Percentiles rank a stretch among this genome's conserved stretches.
Conservation (phyloP, 1,284 basidiomycete species). For the Fomitopsis betulina region DNA sequence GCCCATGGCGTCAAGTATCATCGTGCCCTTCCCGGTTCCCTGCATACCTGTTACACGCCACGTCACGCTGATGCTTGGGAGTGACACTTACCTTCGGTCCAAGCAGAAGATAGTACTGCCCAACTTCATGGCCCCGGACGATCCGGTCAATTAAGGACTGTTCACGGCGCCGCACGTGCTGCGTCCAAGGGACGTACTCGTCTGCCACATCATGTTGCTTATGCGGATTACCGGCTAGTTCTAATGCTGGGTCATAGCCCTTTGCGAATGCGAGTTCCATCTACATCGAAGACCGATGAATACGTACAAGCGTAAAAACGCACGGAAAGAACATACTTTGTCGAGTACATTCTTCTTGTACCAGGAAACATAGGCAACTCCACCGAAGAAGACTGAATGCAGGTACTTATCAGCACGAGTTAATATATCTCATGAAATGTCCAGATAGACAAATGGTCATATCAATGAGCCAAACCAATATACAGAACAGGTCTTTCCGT, state of each 20-base stretch:
- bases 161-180: constrained; percentile 66
- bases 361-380: constrained; percentile 69
- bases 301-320: constrained; percentile 12
- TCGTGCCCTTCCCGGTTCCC: constrained; percentile 71
- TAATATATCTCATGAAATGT: neutral
- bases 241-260: constrained; percentile 77
- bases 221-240: constrained; percentile 51
- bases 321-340: constrained; percentile 44
- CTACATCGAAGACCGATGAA: constrained; percentile 25
- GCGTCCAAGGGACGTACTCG: constrained; percentile 46
- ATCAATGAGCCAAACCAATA: neutral
- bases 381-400: constrained; percentile 57
- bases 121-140: constrained; percentile 65
- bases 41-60: constrained; percentile 14
- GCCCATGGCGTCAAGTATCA: constrained; percentile 80
- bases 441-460: neutral
- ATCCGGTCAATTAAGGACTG: constrained; percentile 76
- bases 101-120: constrained; percentile 73
- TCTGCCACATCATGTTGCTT: constrained; percentile 23
- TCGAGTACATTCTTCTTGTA: constrained; percentile 79
- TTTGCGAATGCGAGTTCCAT: constrained; percentile 61
- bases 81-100: constrained; percentile 58
- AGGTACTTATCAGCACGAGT: neutral
- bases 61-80: neutral
- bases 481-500: neutral